phyloP scores from a whole-genome alignment of 2,329 filamentous ascomycete species.

The Fusarium tjaetaba region DNA sequence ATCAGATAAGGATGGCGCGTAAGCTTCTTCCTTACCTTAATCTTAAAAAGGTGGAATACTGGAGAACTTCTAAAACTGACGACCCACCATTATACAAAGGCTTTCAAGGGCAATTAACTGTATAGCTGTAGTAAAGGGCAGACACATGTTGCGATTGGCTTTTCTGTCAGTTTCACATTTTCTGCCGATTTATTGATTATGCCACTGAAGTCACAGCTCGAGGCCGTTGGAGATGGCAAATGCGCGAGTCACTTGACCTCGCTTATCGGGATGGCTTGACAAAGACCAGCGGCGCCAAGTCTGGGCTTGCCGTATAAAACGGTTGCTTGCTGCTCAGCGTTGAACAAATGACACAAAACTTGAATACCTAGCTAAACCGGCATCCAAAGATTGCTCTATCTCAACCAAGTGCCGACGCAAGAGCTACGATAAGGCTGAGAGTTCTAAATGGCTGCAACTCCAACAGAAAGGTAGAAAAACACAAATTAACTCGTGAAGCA shows the following conservation, averaged over 20 bases:
- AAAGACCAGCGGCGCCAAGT: background rate
- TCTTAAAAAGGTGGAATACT: background rate
- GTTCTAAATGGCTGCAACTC: too few relatives aligned
- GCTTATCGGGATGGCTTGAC: background rate
- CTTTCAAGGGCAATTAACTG: too few relatives aligned
- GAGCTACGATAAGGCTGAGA: too few relatives aligned
- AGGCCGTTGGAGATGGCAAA: rapidly evolving
- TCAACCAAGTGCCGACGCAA: rapidly evolving
- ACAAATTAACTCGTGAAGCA: too few relatives aligned
- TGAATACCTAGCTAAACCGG: rapidly evolving
- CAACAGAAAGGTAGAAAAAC: too few relatives aligned
- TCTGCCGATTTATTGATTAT: too few relatives aligned
- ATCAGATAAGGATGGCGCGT: background rate
- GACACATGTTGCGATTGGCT: background rate
- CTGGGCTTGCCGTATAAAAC: background rate
- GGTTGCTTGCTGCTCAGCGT: too few relatives aligned
- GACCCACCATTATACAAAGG: background rate
- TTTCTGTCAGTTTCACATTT: rapidly evolving
- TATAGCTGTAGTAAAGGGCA: too few relatives aligned
- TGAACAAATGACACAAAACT: background rate
- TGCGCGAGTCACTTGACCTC: background rate
- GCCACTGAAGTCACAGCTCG: background rate
- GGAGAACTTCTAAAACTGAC: background rate
- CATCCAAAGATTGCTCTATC: rapidly evolving
- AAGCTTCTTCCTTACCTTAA: background rate